phyloP scores from a whole-genome alignment of 345 rosid species.

The Boechera retrofracta region DNA sequence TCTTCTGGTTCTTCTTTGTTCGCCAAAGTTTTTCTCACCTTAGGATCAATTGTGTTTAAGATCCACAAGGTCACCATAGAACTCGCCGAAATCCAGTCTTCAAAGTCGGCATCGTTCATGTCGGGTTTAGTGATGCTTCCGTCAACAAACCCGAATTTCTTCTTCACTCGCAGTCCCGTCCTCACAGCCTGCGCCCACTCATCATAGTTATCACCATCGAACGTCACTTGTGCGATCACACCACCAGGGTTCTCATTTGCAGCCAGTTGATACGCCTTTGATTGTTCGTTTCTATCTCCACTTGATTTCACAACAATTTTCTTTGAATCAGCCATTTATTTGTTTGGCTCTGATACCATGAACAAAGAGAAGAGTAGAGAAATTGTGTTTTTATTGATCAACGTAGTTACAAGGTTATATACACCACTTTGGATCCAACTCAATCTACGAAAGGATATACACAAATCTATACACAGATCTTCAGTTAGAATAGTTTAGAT shows the following conservation, averaged over 20 bases:
- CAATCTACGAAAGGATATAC: too few species aligned
- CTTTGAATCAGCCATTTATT: too few species aligned
- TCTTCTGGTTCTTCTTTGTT: not conserved
- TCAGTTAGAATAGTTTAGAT: too few species aligned
- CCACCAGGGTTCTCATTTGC: not conserved
- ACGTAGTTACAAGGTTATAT: too few species aligned
- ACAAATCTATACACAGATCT: too few species aligned
- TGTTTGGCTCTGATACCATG: too few species aligned
- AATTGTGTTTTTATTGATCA: too few species aligned
- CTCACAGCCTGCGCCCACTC: not conserved
- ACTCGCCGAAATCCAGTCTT: not conserved
- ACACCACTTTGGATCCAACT: too few species aligned
- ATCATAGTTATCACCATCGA: not conserved
- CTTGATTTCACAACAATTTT: too few species aligned
- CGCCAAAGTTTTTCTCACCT: too few species aligned
- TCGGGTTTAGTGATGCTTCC: not conserved
- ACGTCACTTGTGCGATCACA: not conserved
- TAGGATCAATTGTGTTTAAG: not conserved
- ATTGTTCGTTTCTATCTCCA: too few species aligned
- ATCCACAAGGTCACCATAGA: not conserved
- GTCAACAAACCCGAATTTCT: not conserved
- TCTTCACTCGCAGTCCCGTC: not conserved
- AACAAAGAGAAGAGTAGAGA: too few species aligned
- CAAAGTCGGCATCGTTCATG: accelerated
- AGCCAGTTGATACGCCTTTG: not conserved